Evolutionary conservation across 164 flowering plant genomes (phyloP).

Genomic region (Sedum album): DNA sequence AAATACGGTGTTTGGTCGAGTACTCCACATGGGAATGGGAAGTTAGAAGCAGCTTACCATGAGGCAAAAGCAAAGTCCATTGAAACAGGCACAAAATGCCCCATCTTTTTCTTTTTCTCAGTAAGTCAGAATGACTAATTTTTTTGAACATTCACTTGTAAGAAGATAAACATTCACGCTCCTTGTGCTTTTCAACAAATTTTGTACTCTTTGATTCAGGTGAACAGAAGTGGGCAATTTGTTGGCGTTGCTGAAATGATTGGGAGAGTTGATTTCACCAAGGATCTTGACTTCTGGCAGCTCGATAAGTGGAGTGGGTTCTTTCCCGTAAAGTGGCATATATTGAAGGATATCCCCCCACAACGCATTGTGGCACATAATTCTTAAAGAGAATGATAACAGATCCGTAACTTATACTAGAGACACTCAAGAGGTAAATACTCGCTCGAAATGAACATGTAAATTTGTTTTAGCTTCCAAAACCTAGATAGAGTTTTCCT

Average conservation of each 20-base stretch:
- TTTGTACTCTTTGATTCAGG: slow-evolving; percentile 29
- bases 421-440: slow-evolving; percentile 79
- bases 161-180: neutral
- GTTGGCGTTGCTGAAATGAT: slow-evolving; percentile 82
- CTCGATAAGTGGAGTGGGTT: slow-evolving; percentile 76
- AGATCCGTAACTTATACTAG: slow-evolving; percentile 54
- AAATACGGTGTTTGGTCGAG: slow-evolving; percentile 91
- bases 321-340: slow-evolving; percentile 75
- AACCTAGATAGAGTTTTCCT: neutral
- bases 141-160: neutral
- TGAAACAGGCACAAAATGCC: slow-evolving; percentile 39
- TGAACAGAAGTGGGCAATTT: slow-evolving; percentile 77
- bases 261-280: slow-evolving; percentile 63
- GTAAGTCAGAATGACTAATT: slow-evolving; percentile 25
- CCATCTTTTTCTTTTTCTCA: slow-evolving; percentile 79
- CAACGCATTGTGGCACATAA: slow-evolving; percentile 44
- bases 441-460: neutral
- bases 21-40: slow-evolving; percentile 72
- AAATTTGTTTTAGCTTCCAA: neutral
- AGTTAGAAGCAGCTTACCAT: slow-evolving; percentile 64
- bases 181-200: neutral
- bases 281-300: slow-evolving; percentile 79
- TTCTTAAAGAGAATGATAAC: slow-evolving; percentile 65
- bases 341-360: slow-evolving; percentile 65
- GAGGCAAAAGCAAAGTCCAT: slow-evolving; percentile 35